These are phyloP conservation scores for Trametes villosa DNA, from an alignment of 768 basidiomycete genomes.

Conservation along the genomic window DNA sequence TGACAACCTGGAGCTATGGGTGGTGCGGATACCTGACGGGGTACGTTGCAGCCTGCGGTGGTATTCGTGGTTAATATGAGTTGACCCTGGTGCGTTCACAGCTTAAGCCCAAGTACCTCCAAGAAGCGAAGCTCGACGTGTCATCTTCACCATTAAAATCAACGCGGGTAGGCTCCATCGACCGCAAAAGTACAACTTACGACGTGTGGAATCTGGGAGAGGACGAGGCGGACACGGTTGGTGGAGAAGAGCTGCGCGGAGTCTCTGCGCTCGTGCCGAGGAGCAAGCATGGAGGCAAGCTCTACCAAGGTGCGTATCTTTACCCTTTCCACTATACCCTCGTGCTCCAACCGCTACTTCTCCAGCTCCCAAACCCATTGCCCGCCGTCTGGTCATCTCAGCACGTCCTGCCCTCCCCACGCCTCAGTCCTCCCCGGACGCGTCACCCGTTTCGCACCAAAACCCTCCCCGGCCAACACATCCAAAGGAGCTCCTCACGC, in stretches of 20 bases:
- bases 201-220: constrained; percentile 70
- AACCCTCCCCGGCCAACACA: constrained; percentile 62
- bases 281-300: constrained; percentile 58
- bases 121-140: constrained; percentile 50
- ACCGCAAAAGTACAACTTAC: constrained; percentile 57
- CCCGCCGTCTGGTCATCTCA: constrained; percentile 61
- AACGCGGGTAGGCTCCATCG: constrained; percentile 51
- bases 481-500: constrained; percentile 63
- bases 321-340: neutral
- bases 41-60: constrained; percentile 44
- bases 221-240: constrained; percentile 41
- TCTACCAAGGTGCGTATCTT: constrained; percentile 55
- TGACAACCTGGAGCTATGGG: constrained; percentile 66
- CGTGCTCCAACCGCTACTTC: neutral
- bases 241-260: constrained; percentile 66
- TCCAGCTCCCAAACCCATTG: constrained; percentile 61
- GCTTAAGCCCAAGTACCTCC: constrained; percentile 70
- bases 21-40: constrained; percentile 68
- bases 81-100: constrained; percentile 31
- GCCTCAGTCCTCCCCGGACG: constrained; percentile 26
- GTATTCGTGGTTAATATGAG: neutral
- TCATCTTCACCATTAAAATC: constrained; percentile 45
- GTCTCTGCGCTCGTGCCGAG: constrained; percentile 70
- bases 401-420: constrained; percentile 47
- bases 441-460: constrained; percentile 36